A percentile compares a stretch with the other conserved stretches of the same genome.
Evolutionary conservation across 805 yeast species (phyloP).

Genomic region (Yarrowia yakushimensis): DNA sequence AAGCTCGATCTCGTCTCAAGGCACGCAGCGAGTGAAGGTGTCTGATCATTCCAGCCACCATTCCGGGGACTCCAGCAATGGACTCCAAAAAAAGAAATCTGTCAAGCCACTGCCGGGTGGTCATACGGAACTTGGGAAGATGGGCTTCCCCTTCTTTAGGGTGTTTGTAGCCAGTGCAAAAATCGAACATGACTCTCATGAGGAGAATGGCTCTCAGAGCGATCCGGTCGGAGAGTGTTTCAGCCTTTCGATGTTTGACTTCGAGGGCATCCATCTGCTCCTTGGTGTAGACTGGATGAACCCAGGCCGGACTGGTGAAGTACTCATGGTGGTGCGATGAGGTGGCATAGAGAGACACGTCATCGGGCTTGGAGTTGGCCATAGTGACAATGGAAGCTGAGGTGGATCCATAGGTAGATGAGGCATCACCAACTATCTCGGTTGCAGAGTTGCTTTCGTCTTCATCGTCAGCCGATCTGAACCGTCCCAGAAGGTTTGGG

Average conservation of each 20-base stretch:
- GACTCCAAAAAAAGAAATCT: conserved; percentile 60
- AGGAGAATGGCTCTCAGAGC: conserved; percentile 48
- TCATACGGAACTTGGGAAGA: conserved; percentile 48
- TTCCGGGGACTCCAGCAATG: conserved; percentile 75
- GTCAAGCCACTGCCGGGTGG: conserved; percentile 60
- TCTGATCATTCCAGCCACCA: conserved; percentile 68
- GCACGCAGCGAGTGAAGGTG: conserved; percentile 63
- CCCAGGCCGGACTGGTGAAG: conserved; percentile 37
- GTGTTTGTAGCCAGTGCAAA: conserved; percentile 63
- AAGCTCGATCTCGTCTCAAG: conserved; percentile 63
- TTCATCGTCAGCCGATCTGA: background rate
- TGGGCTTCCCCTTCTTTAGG: conserved; percentile 43
- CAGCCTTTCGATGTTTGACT: conserved; percentile 54
- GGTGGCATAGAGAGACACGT: conserved; percentile 6
- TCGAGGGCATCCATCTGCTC: conserved; percentile 44
- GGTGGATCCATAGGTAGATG: background rate
- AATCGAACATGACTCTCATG: conserved; percentile 52
- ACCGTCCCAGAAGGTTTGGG: conserved; percentile 4
- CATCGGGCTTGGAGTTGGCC: conserved; percentile 14
- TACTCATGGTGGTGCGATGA: conserved; percentile 8
- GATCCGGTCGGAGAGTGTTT: conserved; percentile 31
- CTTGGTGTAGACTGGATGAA: conserved; percentile 44
- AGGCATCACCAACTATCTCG: background rate
- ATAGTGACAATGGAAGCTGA: background rate
- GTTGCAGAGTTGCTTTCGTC: background rate